Base-by-base conservation (phyloP, 257 asterid species). In the Plantago ovata region DNA sequence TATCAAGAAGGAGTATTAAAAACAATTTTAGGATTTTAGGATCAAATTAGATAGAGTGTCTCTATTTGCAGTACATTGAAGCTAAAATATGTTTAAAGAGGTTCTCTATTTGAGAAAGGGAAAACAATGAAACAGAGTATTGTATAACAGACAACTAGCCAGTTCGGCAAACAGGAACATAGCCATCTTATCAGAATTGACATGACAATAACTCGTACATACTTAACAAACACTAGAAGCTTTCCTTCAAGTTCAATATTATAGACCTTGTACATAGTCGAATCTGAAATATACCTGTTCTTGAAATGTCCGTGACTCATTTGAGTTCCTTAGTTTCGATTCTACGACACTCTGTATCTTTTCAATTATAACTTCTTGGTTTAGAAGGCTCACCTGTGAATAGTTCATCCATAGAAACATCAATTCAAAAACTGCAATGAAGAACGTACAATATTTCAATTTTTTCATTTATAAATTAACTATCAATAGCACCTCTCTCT, bases 311-410 rank as follows among this genome's bases (percentile, higher is more conserved):
- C 95, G 78, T 7, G 94, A 84, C 64, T 84, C 97, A 56, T 92
- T 88, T 59, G 84, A 92, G 81, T 77, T 85, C 81, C 95, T 77
- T 75, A 92, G 63, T 69, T 81, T 85, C 41, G 81, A 86, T 72
- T 89, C 98, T 56, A 88, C 66, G 38, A 75, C 70, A 68, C 86
- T 74, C 59, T 88, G 95, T 72, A 92, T 89, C 94, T 81, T 88
- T 83, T 88, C 95, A 62, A 88, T 69, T 47, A 84, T 75, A 64
- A 80, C 61, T 76, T 92, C 97, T 81, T 92, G 98, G 75, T 88
- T 88, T 76, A 92, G 74, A 58, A 92, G 91, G 81, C 95, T 88
- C 55, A 92, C 96, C 98, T 92, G 85, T 57, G 63, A 42, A 59
- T 63, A 52, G 48, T 64, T 47, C 50, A 64, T 33, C 54, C 65